These are phyloP conservation scores for Coriolopsis trogii DNA, from an alignment of 1,284 basidiomycete genomes.

Conservation along the genomic window DNA sequence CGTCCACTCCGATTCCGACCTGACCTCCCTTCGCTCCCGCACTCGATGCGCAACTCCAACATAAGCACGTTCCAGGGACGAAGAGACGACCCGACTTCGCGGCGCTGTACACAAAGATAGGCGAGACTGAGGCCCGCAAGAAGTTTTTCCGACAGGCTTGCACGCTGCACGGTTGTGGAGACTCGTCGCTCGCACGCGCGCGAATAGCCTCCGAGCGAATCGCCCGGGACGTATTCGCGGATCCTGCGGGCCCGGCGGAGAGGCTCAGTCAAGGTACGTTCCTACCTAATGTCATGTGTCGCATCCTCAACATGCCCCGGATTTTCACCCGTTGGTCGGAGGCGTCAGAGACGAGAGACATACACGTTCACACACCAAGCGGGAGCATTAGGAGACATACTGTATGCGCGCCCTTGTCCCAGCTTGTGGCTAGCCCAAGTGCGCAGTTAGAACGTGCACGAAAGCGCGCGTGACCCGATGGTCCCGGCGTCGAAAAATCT, in stretches of 20 bases:
- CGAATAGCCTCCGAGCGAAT: conserved; percentile 10
- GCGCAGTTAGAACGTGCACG: too few relatives aligned
- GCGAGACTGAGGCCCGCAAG: neutral
- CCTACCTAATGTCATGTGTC: conserved; percentile 4
- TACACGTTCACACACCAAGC: neutral
- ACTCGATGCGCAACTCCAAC: too few relatives aligned
- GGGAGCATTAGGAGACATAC: too few relatives aligned
- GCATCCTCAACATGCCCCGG: conserved; percentile 4
- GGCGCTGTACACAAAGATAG: too few relatives aligned
- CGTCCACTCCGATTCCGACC: too few relatives aligned
- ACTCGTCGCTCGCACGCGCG: neutral
- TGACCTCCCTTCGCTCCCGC: too few relatives aligned
- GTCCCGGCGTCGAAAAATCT: too few relatives aligned
- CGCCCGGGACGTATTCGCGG: conserved; percentile 12
- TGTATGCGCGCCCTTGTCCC: too few relatives aligned
- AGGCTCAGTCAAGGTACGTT: neutral
- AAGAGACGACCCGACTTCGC: too few relatives aligned
- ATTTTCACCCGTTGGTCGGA: conserved; percentile 6
- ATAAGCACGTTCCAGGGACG: too few relatives aligned
- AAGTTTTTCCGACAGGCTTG: conserved; percentile 8
- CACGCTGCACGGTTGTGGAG: conserved; percentile 1
- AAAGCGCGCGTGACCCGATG: too few relatives aligned
- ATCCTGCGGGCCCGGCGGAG: conserved; percentile 21
- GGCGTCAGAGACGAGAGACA: neutral
- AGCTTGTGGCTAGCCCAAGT: too few relatives aligned